Base-by-base conservation (phyloP, 2,329 filamentous ascomycete genomes). In the Drechslerella coelobrocha region DNA sequence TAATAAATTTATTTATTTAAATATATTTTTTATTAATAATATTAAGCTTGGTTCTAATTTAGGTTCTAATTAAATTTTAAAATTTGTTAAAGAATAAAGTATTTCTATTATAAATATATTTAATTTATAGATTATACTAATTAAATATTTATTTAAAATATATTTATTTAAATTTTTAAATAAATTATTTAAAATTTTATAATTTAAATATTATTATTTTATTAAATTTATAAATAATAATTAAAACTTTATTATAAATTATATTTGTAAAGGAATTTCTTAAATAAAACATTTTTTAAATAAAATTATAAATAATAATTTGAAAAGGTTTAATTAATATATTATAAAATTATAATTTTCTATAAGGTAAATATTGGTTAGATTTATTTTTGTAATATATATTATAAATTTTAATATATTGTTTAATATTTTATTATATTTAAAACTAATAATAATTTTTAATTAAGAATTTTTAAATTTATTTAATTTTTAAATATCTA, bases 391-490 rank as follows among this genome's bases (percentile, higher is more conserved):
- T n/a, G n/a, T n/a, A n/a, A n/a, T n/a, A n/a, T n/a, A n/a, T n/a
- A n/a, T n/a, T n/a, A n/a, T n/a, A n/a, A n/a, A 50, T 24, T 23
- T 50, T 21, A 24, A 21, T 23, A 50, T 10, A 24, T 50, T 50
- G 14, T 12, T 21, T 19, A 50, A 50, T 14, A 19, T 50, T 8
- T 24, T 50, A 8, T 50, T 23, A 50, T 23, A 7, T 34, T 34
- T 50, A 50, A 21, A 21, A 23, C 29, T 27, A 51, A 26, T 27
- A 51, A 48, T 48, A 23, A 6, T 8, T 48, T 21, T 48, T 48
- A 6, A 48, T 48, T 17, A 6, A 6, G 23, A 45, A 45, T 45
- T 17, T 43, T 5, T 43, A 43, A 43, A 43, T 43, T 43, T 43
- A 43, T 43, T 17, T 5, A 17, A 17, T 43, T n/a, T n/a, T n/a